Base-by-base conservation (phyloP, 2,329 filamentous ascomycete species). In the Colletotrichum lini region DNA sequence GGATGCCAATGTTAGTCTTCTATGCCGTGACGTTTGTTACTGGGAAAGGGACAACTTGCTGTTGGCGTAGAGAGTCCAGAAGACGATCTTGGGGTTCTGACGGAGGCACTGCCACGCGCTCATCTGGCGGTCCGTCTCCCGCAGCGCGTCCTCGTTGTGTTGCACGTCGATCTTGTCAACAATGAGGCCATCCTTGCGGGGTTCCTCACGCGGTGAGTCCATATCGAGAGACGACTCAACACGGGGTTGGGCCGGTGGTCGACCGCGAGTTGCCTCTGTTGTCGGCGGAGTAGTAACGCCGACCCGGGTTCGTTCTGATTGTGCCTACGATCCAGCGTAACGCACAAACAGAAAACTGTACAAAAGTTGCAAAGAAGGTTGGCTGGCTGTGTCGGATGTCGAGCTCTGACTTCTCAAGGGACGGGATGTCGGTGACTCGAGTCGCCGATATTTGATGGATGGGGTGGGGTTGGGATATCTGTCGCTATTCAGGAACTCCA, bases 41-140 rank as follows among this genome's bases (percentile, higher is more conserved):
- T 35, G 26, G 35, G 26, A 4, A 4, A 58, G 2, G 40, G 44
- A 47, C 47, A 21, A 47, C 67, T 60, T 57, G 66, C 71, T 56
- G 52, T 73, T 73, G 57, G 71, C 71, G 35, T 73, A 73, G n/a
- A 73, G 30, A 38, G 71, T 73, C 71, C 67, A 70, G 15, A 73
- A 47, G 1, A 52, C 63, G 9, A 67, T 62, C 54, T 67, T 71
- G 9, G 71, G 71, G 16, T 73, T 73, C 23, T 63, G 30, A 13
- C 58, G 58, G 47, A 73, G 56, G 50, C 71, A 71, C 26, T 71
- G 45, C 71, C 58, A 26, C 35, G 61, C 61, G 21, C 53, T 66
- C 47, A 66, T 70, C 30, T 70, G 61, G 47, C 61, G 61, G 16
- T 70, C 67, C n/a, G 67, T 54, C 67, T 70, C 67, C 23, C 67